A percentile compares a stretch with the other conserved stretches of the same genome.
These are phyloP conservation scores for Coix lacrymajobi DNA, from an alignment of 176 grass and related monocot species.

Conservation along the genomic window DNA sequence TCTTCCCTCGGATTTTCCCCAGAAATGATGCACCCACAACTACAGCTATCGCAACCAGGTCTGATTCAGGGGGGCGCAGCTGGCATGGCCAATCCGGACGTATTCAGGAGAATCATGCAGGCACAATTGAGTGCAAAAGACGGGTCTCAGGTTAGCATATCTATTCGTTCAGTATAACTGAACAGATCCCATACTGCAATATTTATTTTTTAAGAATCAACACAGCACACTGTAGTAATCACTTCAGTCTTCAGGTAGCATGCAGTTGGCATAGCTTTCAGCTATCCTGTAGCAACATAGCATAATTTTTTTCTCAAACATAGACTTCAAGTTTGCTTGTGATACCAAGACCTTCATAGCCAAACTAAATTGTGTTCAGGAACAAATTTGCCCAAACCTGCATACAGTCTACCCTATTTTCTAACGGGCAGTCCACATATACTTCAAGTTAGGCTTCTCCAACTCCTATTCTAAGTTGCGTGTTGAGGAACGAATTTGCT, in stretches of 20 bases:
- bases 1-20: conserved; percentile 73
- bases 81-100: conserved; percentile 58
- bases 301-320: background rate
- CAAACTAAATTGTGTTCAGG: background rate
- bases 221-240: background rate
- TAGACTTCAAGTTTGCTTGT: background rate
- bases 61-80: conserved; percentile 47
- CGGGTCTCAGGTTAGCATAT: conserved; percentile 60
- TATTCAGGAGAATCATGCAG: conserved; percentile 65
- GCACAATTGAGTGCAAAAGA: conserved; percentile 49
- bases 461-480: background rate
- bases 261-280: background rate
- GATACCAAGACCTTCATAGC: background rate
- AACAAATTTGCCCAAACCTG: background rate
- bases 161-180: background rate
- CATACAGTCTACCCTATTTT: background rate
- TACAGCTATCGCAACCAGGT: conserved; percentile 61
- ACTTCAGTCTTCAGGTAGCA: background rate
- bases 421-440: background rate
- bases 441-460: background rate
- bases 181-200: background rate
- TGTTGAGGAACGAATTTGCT: background rate
- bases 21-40: conserved; percentile 79
- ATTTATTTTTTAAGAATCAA: background rate
- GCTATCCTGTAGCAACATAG: background rate